Conservation (phyloP, 257 asterid species). For the Nyctanthes arbortristis region DNA sequence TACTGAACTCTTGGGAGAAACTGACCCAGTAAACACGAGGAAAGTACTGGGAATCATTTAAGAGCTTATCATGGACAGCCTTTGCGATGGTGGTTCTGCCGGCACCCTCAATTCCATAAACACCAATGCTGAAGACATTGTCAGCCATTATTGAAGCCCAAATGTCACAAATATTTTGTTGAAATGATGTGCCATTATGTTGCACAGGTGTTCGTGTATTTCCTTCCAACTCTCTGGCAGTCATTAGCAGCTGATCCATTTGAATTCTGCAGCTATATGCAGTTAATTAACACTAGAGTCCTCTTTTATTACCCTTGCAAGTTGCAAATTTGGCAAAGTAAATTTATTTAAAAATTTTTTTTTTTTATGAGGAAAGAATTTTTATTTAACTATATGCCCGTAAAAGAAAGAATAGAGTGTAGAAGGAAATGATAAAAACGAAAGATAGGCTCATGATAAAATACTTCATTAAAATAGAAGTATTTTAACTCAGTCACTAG, state of each 20-base stretch:
- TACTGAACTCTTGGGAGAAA: slow-evolving; percentile 25
- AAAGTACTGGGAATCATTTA: slow-evolving; percentile 18
- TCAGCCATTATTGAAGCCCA: slow-evolving; percentile 29
- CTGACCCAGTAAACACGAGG: slow-evolving; percentile 28
- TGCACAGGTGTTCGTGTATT: too few relatives aligned
- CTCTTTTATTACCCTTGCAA: too few relatives aligned
- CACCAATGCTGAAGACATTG: slow-evolving; percentile 19
- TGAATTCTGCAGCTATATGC: neutral
- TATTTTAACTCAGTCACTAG: too few relatives aligned
- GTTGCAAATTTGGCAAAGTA: neutral
- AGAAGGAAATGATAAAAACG: too few relatives aligned
- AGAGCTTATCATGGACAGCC: slow-evolving; percentile 28
- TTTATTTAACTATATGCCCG: too few relatives aligned
- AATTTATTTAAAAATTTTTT: too few relatives aligned
- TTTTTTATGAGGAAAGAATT: too few relatives aligned
- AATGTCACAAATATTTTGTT: slow-evolving; percentile 17
- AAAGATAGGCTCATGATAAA: too few relatives aligned
- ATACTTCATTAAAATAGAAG: too few relatives aligned
- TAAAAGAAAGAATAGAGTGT: too few relatives aligned
- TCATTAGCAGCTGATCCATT: neutral
- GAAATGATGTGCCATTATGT: slow-evolving; percentile 18
- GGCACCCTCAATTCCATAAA: slow-evolving; percentile 33
- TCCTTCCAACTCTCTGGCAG: neutral
- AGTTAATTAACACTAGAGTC: too few relatives aligned
- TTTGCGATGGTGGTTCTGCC: slow-evolving; percentile 36